Evolutionary conservation across 306 rosid species (phyloP).

Genomic region (Fagus crenata): DNA sequence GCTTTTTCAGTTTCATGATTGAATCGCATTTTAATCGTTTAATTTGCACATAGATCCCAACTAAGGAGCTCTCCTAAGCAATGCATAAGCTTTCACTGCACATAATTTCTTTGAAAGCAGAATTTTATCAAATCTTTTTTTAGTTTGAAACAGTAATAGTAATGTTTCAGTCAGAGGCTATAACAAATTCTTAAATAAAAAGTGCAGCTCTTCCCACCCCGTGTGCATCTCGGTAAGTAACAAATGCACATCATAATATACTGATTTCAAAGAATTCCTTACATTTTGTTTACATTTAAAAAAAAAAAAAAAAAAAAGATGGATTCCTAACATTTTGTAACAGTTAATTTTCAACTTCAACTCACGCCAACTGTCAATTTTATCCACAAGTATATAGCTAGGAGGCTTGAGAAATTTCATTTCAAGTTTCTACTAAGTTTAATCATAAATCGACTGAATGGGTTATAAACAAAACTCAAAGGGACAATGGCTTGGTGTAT

Average conservation of each 20-base stretch:
- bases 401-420: not conserved
- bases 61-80: not conserved
- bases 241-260: too few relatives aligned
- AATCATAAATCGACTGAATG: not conserved
- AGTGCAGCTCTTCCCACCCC: not conserved
- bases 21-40: not conserved
- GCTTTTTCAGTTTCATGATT: not conserved
- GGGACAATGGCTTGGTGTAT: not conserved
- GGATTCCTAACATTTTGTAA: too few relatives aligned
- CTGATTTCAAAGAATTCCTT: not conserved
- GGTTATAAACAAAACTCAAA: not conserved
- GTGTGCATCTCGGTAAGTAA: too few relatives aligned
- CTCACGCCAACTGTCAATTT: not conserved
- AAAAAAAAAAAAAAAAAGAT: too few relatives aligned
- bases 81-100: not conserved
- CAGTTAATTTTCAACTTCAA: not conserved
- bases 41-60: not conserved
- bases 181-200: not conserved
- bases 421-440: not conserved
- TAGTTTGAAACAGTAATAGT: not conserved
- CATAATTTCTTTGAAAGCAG: not conserved
- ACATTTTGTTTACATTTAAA: too few relatives aligned
- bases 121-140: not conserved
- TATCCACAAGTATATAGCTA: not conserved
- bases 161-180: not conserved